A percentile compares a stretch with the other conserved stretches of the same genome.
These are phyloP conservation scores for Saccharomycopsis hybrid DNA, from an alignment of 1,139 yeast genomes.

Conservation along the genomic window DNA sequence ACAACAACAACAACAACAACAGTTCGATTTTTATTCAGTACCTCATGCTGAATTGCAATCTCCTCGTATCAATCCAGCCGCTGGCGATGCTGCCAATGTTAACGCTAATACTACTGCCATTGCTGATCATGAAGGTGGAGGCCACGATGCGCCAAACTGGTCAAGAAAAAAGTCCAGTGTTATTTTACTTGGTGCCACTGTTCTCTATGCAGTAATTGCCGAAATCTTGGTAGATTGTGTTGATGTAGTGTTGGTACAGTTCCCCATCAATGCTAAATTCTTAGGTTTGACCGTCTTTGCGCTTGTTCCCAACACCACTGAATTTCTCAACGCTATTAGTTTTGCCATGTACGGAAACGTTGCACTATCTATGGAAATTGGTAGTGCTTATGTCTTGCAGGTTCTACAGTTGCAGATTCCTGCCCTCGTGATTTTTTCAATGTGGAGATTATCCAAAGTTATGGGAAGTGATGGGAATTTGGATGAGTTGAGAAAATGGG, in stretches of 20 bases:
- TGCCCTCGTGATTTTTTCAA: constrained; percentile 73
- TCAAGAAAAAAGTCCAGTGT: constrained; percentile 76
- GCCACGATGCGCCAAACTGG: constrained; percentile 99
- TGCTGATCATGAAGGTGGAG: constrained; percentile 39
- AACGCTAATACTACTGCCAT: neutral
- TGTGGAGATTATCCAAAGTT: constrained; percentile 34
- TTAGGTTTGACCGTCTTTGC: constrained; percentile 93
- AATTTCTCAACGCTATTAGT: constrained; percentile 92
- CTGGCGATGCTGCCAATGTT: constrained; percentile 7
- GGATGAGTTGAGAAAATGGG: constrained; percentile 24
- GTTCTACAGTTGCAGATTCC: constrained; percentile 96
- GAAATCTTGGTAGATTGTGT: constrained; percentile 93
- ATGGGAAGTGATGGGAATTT: constrained; percentile 26
- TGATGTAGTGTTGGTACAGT: constrained; percentile 72
- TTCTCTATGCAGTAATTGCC: constrained; percentile 87
- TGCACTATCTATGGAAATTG: constrained; percentile 94
- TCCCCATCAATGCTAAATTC: constrained; percentile 81
- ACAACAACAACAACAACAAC: neutral
- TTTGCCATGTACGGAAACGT: constrained; percentile 96
- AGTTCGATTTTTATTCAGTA: neutral
- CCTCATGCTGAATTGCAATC: constrained; percentile 11
- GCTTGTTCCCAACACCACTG: constrained; percentile 93
- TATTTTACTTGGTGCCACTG: constrained; percentile 78
- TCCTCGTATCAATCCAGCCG: constrained; percentile 2
- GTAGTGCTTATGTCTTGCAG: constrained; percentile 94